Evolutionary conservation across 1,284 basidiomycete species (phyloP), one percentile per base, ranked within the genome.

Genomic region (Cryptococcus maquisensis): DNA sequence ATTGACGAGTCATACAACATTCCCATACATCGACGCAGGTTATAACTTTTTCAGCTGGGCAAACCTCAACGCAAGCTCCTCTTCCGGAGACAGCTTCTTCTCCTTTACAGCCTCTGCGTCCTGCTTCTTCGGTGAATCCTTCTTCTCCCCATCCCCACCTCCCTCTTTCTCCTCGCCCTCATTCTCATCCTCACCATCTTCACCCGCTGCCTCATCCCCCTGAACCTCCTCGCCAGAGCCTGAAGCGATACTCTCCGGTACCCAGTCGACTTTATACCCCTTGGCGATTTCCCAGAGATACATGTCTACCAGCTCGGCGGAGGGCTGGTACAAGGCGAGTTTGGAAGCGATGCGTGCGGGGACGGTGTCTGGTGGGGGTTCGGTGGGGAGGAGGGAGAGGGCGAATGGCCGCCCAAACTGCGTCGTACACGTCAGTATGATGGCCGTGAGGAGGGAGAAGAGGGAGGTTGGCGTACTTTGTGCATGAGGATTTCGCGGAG

Each of bases 401-500:
- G 75, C 64, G 57, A 72, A 77, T 43, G 59, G 55, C 4, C 75
- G 67, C 18, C 74, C 75, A 56, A 65, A 75, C 73, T 74, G 57
- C 20, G 42, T 8, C 15, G n/a, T n/a, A n/a, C 35, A 10, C 7
- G 12, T 37, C 18, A 23, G 46, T 3, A n/a, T n/a, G n/a, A n/a
- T n/a, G n/a, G n/a, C n/a, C n/a, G n/a, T n/a, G 10, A 20, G 40
- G 44, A 28, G n/a, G 23, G 4, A 10, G 9, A 12, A 40, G 21
- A 28, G 13, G 24, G 20, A 13, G 13, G 21, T 2, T 15, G 9
- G 61, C 68, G 42, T 45, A 73, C 75, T 65, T 76, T 96, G 75
- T 93, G 87, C 87, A 95, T 90, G 54, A 98, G 82, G 72, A 97
- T 84, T 70, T 98, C 93, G 41, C 94, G 85, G 39, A 98, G 78